A percentile compares a stretch with the other conserved stretches of the same genome.
phyloP scores from a whole-genome alignment of 495 filamentous ascomycete genomes.

The Annulohypoxylon moriforme region DNA sequence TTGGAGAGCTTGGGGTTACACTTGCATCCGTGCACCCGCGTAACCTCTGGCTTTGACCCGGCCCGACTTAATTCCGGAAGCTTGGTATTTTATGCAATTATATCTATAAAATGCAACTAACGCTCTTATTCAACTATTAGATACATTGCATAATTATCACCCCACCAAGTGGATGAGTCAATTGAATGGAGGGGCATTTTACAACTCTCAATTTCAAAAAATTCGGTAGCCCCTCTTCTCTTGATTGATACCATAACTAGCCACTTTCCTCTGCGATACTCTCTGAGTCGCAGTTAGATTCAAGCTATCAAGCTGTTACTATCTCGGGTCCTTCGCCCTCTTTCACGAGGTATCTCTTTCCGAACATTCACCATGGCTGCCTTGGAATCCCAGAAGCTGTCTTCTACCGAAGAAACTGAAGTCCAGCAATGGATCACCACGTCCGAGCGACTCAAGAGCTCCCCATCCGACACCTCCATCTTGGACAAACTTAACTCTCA shows the following conservation, averaged over 20 bases:
- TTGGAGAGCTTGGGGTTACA: constrained; percentile 41
- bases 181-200: constrained; percentile 39
- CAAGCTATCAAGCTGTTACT: constrained; percentile 61
- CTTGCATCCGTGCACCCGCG: constrained; percentile 18
- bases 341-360: constrained; percentile 57
- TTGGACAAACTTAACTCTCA: constrained; percentile 84
- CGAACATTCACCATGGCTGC: constrained; percentile 63
- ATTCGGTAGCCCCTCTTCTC: constrained; percentile 15
- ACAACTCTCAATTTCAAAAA: constrained; percentile 16
- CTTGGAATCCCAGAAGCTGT: constrained; percentile 76
- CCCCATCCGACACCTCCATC: constrained; percentile 67
- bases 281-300: constrained; percentile 22
- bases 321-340: constrained; percentile 55
- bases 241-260: neutral
- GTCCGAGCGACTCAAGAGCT: constrained; percentile 71
- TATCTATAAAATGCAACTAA: neutral
- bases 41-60: neutral
- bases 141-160: constrained; percentile 13
- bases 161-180: constrained; percentile 26
- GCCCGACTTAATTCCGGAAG: constrained; percentile 26
- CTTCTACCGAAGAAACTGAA: constrained; percentile 80
- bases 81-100: neutral
- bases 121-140: neutral
- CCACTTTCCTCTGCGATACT: constrained; percentile 22
- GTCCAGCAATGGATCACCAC: constrained; percentile 88